Percentiles rank a stretch among this genome's conserved stretches.
Evolutionary conservation across 2,329 filamentous ascomycete species (phyloP).

Genomic region (Fusarium decemcellulare): DNA sequence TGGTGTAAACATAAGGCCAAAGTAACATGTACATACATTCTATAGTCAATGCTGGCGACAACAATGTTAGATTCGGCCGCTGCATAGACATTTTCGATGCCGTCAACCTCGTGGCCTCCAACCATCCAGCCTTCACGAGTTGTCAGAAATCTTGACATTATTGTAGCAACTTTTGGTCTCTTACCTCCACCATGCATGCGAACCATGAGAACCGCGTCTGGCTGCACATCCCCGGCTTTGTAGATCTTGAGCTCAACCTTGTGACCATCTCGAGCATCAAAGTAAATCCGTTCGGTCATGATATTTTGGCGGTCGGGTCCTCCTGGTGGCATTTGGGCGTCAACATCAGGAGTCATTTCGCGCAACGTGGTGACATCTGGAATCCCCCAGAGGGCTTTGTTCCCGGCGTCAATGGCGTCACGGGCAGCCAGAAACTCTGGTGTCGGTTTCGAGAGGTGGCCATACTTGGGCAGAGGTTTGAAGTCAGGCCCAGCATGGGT

Average conservation of each 20-base stretch:
- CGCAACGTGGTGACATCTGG: slow-evolving; percentile 24
- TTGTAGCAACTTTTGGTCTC: not conserved
- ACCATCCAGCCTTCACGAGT: slow-evolving; percentile 35
- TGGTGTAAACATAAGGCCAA: not conserved
- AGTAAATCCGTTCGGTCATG: slow-evolving; percentile 25
- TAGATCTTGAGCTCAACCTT: slow-evolving; percentile 41
- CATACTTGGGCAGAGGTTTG: slow-evolving; percentile 32
- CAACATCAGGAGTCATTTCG: slow-evolving; percentile 9
- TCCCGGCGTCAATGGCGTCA: not conserved
- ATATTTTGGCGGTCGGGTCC: slow-evolving; percentile 37
- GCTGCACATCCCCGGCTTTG: slow-evolving; percentile 14
- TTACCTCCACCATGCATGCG: slow-evolving; percentile 45
- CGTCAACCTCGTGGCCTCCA: slow-evolving; percentile 44
- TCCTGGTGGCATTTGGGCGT: slow-evolving; percentile 35
- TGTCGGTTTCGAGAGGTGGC: slow-evolving; percentile 32
- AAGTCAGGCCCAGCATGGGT: slow-evolving; percentile 24
- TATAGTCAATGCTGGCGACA: slow-evolving; percentile 43
- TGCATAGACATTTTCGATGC: slow-evolving; percentile 40
- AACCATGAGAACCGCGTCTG: slow-evolving; percentile 39
- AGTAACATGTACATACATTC: slow-evolving; percentile 22
- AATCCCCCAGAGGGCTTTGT: not conserved
- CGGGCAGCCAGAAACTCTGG: slow-evolving; percentile 20
- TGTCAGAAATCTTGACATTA: too few relatives aligned
- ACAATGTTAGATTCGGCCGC: slow-evolving; percentile 32
- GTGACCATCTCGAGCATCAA: slow-evolving; percentile 34